phyloP scores from a whole-genome alignment of 1,139 yeast genomes.

The Saccharomyces hybrid region DNA sequence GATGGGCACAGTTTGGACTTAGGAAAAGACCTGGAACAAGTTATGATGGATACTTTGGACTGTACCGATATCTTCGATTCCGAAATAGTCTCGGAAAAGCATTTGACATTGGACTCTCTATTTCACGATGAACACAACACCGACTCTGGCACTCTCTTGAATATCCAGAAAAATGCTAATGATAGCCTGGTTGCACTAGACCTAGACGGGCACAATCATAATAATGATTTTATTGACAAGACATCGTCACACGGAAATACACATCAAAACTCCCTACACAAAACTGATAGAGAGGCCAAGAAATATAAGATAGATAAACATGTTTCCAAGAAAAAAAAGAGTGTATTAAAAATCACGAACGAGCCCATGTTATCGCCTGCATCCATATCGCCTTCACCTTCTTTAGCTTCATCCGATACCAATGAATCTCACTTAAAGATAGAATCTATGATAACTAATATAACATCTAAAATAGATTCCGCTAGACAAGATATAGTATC shows the following conservation, averaged over 20 bases:
- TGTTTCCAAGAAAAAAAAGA: background rate
- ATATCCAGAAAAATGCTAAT: background rate
- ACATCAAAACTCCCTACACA: background rate
- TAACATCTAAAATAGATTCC: conserved; percentile 1
- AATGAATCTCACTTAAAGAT: conserved; percentile 4
- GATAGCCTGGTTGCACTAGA: background rate
- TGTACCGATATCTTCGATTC: conserved; percentile 11
- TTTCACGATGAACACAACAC: conserved; percentile 14
- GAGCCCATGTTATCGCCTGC: conserved; percentile 14
- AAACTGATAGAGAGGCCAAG: background rate
- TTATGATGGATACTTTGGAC: conserved; percentile 9
- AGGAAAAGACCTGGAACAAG: conserved; percentile 17
- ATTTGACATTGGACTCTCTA: conserved; percentile 24
- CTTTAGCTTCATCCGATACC: background rate
- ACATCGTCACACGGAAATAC: background rate
- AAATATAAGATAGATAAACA: background rate
- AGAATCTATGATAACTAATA: conserved; percentile 3
- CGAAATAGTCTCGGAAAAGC: conserved; percentile 12
- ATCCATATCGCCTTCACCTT: conserved; percentile 18
- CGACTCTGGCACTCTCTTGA: background rate
- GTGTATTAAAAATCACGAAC: conserved; percentile 3
- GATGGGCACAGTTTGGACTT: conserved; percentile 9
- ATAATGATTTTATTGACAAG: background rate
- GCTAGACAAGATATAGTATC: conserved; percentile 4
- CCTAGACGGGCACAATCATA: background rate